Percentiles rank a stretch among this genome's conserved stretches.
These are phyloP conservation scores for Cryptococcus sp. DNA, from an alignment of 1,284 basidiomycete genomes.

Conservation along the genomic window DNA sequence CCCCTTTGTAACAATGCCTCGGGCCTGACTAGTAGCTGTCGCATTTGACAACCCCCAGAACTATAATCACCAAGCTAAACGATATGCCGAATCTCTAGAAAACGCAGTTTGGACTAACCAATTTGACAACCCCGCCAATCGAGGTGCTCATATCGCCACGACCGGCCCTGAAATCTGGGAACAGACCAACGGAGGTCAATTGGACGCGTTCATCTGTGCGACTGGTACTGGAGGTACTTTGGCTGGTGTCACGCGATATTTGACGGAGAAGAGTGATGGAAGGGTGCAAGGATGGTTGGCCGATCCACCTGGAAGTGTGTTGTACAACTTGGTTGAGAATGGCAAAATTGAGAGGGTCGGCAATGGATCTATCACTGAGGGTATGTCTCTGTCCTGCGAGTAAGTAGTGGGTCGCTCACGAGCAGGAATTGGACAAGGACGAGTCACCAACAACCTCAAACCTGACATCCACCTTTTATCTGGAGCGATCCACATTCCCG, in stretches of 20 bases:
- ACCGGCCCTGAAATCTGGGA: constrained; percentile 98
- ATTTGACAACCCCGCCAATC: constrained; percentile 92
- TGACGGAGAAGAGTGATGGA: constrained; percentile 79
- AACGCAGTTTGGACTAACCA: constrained; percentile 99
- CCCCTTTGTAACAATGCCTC: background rate
- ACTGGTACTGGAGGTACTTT: constrained; percentile 96
- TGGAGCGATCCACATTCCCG: constrained; percentile 80
- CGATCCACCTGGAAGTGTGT: constrained; percentile 91
- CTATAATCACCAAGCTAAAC: constrained; percentile 97
- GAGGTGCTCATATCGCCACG: constrained; percentile 78
- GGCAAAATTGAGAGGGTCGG: constrained; percentile 76
- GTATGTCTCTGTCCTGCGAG: constrained; percentile 47
- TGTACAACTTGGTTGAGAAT: constrained; percentile 79
- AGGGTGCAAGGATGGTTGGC: constrained; percentile 88
- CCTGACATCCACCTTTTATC: constrained; percentile 76
- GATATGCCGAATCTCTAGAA: constrained; percentile 73
- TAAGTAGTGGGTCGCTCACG: background rate
- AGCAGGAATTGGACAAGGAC: constrained; percentile 91
- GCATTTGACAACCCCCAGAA: constrained; percentile 93
- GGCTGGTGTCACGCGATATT: constrained; percentile 77
- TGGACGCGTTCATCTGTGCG: constrained; percentile 88
- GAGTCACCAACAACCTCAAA: constrained; percentile 88
- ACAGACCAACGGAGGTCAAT: constrained; percentile 66
- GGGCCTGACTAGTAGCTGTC: constrained; percentile 59
- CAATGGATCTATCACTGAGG: constrained; percentile 89